phyloP scores from a whole-genome alignment of 805 yeast species.

The Barnettozyma sucrosica region DNA sequence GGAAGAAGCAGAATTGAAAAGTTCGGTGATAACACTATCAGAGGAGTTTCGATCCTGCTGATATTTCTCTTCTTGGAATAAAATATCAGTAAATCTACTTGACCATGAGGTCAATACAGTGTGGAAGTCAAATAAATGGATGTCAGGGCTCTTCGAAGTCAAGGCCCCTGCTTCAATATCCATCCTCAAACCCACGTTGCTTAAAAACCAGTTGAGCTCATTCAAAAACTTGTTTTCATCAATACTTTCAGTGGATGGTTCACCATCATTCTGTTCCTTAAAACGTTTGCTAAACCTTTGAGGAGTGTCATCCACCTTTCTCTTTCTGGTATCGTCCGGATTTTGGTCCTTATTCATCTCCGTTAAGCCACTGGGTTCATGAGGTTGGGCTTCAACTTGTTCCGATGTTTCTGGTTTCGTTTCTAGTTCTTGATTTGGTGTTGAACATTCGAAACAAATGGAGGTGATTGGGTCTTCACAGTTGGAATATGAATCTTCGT shows the following conservation, averaged over 20 bases:
- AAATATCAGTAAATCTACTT: constrained; percentile 23
- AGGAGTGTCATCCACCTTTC: constrained; percentile 22
- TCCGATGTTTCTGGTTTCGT: not conserved
- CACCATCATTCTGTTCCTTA: constrained; percentile 27
- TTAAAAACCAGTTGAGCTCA: constrained; percentile 8
- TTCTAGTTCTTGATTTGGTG: not conserved
- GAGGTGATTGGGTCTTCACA: constrained; percentile 44
- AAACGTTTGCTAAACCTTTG: constrained; percentile 37
- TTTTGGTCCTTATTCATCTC: not conserved
- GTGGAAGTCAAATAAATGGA: constrained; percentile 11
- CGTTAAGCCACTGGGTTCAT: not conserved
- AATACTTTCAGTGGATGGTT: not conserved
- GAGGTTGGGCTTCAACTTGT: too few relatives aligned
- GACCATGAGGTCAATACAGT: constrained; percentile 20
- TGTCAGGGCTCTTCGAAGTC: not conserved
- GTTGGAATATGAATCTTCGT: constrained; percentile 47
- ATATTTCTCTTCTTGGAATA: constrained; percentile 14
- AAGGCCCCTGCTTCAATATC: constrained; percentile 4
- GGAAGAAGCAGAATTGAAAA: constrained; percentile 27
- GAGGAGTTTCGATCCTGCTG: constrained; percentile 1
- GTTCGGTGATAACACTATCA: constrained; percentile 24
- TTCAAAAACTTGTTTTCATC: constrained; percentile 6
- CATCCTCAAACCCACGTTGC: not conserved
- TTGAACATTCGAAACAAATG: constrained; percentile 25
- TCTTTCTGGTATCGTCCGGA: constrained; percentile 7